Base-by-base conservation (phyloP, 2,329 filamentous ascomycete genomes). In the Coleophoma cylindrospora region DNA sequence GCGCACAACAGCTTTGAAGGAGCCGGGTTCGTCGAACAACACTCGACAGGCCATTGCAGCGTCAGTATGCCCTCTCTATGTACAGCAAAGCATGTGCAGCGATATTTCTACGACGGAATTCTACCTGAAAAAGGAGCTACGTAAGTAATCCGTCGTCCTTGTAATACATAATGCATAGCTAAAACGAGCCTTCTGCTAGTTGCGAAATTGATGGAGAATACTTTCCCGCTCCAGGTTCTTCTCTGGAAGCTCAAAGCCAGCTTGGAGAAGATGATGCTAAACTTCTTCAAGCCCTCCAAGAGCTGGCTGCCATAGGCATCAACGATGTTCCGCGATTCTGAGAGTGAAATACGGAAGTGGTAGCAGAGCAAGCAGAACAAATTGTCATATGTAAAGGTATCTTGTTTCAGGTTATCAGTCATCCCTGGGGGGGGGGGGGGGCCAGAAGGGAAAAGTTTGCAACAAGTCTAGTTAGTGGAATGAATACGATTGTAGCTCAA, bases 41-140 rank as follows among this genome's bases (percentile, higher is more conserved):
- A 57, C n/a, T 58, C 51, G 1, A 59, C 58, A 40, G 58, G 58
- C 0, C 58, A 61, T 48, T 62, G 54, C 33, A 60, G 53, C 48
- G 34, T 59, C 21, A 55, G 57, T 34, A 53, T 61, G 17, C 43
- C 51, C 32, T 62, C 60, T 11, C 40, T 57, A 1, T 62, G 60
- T 33, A 48, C 47, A 15, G 51, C 50, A n/a, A 59, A 55, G 21
- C 54, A 59, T 34, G n/a, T 62, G 12, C 48, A 47, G 12, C 45
- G 47, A 19, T 59, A 57, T 45, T 56, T 61, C 33, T 50, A 56
- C 34, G 58, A 59, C 33, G 58, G 60, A 10, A 48, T 49, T 22
- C 14, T 62, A 15, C 60, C 58, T 4, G 34, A 53, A 22, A 41
- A 34, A 14, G 47, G 48, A 33, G 34, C 51, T 45, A 54, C 50